Evolutionary conservation across 2,329 filamentous ascomycete species (phyloP).

Genomic region (Davidsoniella eucalypti): DNA sequence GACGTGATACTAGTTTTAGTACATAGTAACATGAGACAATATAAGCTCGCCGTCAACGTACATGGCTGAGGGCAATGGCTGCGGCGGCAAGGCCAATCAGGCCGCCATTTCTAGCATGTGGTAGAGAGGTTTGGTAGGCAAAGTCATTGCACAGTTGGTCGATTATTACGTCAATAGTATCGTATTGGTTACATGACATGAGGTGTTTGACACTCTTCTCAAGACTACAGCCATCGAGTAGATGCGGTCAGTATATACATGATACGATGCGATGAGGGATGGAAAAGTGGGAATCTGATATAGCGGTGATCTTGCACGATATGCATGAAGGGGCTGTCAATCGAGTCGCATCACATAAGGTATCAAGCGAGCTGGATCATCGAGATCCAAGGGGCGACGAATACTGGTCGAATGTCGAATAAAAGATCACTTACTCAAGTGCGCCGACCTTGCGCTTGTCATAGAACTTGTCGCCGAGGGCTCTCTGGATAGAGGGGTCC

Average conservation of each 20-base stretch:
- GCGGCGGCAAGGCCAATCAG: conserved; percentile 90
- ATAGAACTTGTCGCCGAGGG: conserved; percentile 95
- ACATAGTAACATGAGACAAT: neutral
- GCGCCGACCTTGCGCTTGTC: conserved; percentile 95
- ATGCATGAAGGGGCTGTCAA: no score
- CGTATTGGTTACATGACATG: conserved; percentile 57
- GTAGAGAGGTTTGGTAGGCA: conserved; percentile 92
- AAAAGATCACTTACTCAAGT: conserved; percentile 55
- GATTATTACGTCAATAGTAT: conserved; percentile 70
- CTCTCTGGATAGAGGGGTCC: conserved; percentile 78
- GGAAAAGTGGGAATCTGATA: no score
- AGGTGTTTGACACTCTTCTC: conserved; percentile 82
- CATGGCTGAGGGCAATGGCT: conserved; percentile 82
- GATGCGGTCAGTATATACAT: neutral
- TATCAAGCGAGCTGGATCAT: neutral
- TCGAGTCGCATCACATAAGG: neutral
- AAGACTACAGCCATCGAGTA: conserved; percentile 38
- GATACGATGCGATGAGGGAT: neutral
- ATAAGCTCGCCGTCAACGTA: conserved; percentile 31
- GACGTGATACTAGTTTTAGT: conserved; percentile 3
- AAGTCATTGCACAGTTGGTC: conserved; percentile 96
- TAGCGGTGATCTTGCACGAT: no score
- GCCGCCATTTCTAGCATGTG: conserved; percentile 89
- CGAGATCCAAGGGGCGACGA: neutral
- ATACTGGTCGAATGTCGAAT: neutral